Evolutionary conservation across 2,329 filamentous ascomycete species (phyloP).

Genomic region (Sclerotinia borealis): DNA sequence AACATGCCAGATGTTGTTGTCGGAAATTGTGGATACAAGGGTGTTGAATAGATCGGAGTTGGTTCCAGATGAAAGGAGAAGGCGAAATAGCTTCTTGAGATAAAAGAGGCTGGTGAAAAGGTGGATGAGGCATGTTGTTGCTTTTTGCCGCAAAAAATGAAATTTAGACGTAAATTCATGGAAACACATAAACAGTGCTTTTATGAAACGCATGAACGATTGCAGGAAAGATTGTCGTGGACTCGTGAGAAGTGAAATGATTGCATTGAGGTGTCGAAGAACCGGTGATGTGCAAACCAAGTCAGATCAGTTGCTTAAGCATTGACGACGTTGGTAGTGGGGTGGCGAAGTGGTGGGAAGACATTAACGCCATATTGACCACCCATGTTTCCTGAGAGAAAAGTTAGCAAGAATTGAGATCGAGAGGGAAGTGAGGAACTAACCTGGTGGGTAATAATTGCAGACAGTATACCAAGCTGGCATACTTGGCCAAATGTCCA

Average conservation of each 20-base stretch:
- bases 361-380: conserved; percentile 12
- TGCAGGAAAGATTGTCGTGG: background rate
- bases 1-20: background rate
- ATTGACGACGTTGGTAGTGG: background rate
- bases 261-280: background rate
- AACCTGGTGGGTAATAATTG: conserved; percentile 57
- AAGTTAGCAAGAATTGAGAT: background rate
- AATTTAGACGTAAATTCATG: background rate
- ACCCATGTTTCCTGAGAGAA: conserved; percentile 7
- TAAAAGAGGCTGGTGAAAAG: background rate
- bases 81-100: background rate
- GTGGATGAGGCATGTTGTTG: background rate
- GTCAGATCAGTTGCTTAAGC: background rate
- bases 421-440: background rate
- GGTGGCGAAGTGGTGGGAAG: conserved; percentile 8
- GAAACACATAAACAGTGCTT: background rate
- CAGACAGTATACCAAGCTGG: conserved; percentile 70
- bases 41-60: background rate
- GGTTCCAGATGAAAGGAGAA: background rate
- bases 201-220: background rate
- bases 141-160: background rate
- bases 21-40: background rate
- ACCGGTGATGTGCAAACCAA: background rate
- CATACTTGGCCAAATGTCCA: conserved; percentile 34
- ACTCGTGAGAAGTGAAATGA: background rate